These are phyloP conservation scores for Gamsiella multidivaricata DNA, from an alignment of 192 early-diverging fungal species.

Conservation along the genomic window DNA sequence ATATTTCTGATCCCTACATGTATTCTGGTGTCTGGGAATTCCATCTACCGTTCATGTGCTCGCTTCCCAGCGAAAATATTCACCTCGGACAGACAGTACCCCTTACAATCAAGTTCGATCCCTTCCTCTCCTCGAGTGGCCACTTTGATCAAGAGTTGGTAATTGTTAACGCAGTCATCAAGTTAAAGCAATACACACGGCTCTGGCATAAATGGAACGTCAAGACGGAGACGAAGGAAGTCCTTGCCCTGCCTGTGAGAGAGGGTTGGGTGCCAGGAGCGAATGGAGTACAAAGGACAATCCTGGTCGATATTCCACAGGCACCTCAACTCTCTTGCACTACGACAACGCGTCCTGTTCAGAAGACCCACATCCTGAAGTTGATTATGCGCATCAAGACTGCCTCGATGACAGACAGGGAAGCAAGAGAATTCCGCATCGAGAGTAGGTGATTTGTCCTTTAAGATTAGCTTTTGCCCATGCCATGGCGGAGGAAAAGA, in stretches of 20 bases:
- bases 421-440: conserved; percentile 33
- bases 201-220: conserved; percentile 37
- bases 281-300: conserved; percentile 22
- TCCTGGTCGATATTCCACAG: conserved; percentile 21
- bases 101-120: conserved; percentile 18
- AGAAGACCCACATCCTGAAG: conserved; percentile 43
- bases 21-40: conserved; percentile 32
- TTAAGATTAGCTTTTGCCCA: background rate
- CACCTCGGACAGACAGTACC: conserved; percentile 21
- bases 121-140: conserved; percentile 28
- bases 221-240: conserved; percentile 37
- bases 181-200: conserved; percentile 43
- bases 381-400: conserved; percentile 40
- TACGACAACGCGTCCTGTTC: conserved; percentile 20
- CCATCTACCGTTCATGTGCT: conserved; percentile 21
- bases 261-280: conserved; percentile 13
- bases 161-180: conserved; percentile 23
- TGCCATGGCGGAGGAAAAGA: too few species aligned
- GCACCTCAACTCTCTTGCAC: conserved; percentile 41
- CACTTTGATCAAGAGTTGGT: conserved; percentile 34
- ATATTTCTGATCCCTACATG: conserved; percentile 7
- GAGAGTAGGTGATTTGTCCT: conserved; percentile 30
- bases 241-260: conserved; percentile 13
- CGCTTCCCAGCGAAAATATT: conserved; percentile 21
- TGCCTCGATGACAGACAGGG: conserved; percentile 16